These are phyloP conservation scores for Globisporangium cylindrosporum DNA, from an alignment of 352 stramenopile genomes.

Conservation along the genomic window DNA sequence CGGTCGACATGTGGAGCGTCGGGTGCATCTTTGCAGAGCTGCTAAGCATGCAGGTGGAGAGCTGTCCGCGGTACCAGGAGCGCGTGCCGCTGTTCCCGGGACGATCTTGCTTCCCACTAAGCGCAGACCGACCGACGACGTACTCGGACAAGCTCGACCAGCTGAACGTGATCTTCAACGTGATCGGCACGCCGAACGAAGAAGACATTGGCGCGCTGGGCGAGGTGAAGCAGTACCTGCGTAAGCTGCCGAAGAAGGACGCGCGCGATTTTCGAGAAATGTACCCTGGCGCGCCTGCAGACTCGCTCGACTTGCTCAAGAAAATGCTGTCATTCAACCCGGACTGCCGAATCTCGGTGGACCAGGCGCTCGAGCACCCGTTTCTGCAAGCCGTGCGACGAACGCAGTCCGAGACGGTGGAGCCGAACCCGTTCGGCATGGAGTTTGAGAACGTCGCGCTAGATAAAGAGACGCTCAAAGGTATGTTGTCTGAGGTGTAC, in stretches of 20 bases:
- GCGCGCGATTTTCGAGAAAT: conserved; percentile 76
- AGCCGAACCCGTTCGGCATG: conserved; percentile 82
- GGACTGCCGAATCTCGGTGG: conserved; percentile 80
- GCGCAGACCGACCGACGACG: conserved; percentile 74
- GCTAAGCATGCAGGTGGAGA: conserved; percentile 87
- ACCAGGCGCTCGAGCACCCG: conserved; percentile 78
- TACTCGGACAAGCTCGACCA: conserved; percentile 90
- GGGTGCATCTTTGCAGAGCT: conserved; percentile 93
- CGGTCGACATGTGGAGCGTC: conserved; percentile 99
- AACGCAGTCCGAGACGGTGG: conserved; percentile 66
- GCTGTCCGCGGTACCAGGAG: conserved; percentile 82
- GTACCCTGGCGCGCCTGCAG: conserved; percentile 75
- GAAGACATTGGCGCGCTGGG: conserved; percentile 83
- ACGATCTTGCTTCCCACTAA: conserved; percentile 84
- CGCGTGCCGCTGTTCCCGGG: conserved; percentile 82
- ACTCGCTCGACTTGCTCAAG: conserved; percentile 85
- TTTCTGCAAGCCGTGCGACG: conserved; percentile 81
- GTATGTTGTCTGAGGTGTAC: conserved; percentile 26
- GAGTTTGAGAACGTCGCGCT: conserved; percentile 87
- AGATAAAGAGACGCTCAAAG: conserved; percentile 85
- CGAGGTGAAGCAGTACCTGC: conserved; percentile 86
- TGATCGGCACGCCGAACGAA: conserved; percentile 92
- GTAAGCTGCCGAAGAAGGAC: conserved; percentile 83
- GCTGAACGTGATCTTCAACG: conserved; percentile 95
- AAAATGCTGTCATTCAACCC: conserved; percentile 83